A percentile compares a stretch with the other conserved stretches of the same genome.
phyloP scores from a whole-genome alignment of 2,329 filamentous ascomycete species.

The Sporothrix inflata region DNA sequence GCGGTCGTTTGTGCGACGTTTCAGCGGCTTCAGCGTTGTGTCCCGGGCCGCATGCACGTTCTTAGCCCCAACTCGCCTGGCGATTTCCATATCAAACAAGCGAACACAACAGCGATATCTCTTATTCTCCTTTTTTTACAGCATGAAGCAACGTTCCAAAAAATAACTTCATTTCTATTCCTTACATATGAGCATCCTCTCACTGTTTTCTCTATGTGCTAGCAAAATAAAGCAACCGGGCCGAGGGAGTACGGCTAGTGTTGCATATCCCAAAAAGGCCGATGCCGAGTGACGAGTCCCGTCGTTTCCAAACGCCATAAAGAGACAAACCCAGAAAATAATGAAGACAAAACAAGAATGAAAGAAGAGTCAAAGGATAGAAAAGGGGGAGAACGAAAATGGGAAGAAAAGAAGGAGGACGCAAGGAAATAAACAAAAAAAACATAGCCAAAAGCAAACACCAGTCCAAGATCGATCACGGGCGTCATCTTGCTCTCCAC shows the following conservation, averaged over 20 bases:
- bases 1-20: constrained; percentile 7
- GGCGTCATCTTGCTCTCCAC: neutral
- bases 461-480: neutral
- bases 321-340: neutral
- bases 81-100: neutral
- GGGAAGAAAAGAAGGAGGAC: neutral
- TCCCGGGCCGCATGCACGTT: neutral
- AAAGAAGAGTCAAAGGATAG: neutral
- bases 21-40: neutral
- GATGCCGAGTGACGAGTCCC: constrained; percentile 11
- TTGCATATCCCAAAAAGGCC: constrained; percentile 18
- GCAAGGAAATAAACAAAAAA: neutral
- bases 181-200: constrained; percentile 17
- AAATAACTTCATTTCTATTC: neutral
- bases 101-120: neutral
- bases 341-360: neutral
- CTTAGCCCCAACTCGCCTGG: neutral
- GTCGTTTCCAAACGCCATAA: constrained; percentile 19
- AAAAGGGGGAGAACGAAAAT: neutral
- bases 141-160: neutral
- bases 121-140: neutral
- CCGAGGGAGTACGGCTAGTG: neutral
- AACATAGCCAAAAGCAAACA: neutral
- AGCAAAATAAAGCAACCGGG: constrained; percentile 24
- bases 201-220: constrained; percentile 25